Evolutionary conservation across 768 basidiomycete species (phyloP).

Genomic region (Mycena capillaripes): DNA sequence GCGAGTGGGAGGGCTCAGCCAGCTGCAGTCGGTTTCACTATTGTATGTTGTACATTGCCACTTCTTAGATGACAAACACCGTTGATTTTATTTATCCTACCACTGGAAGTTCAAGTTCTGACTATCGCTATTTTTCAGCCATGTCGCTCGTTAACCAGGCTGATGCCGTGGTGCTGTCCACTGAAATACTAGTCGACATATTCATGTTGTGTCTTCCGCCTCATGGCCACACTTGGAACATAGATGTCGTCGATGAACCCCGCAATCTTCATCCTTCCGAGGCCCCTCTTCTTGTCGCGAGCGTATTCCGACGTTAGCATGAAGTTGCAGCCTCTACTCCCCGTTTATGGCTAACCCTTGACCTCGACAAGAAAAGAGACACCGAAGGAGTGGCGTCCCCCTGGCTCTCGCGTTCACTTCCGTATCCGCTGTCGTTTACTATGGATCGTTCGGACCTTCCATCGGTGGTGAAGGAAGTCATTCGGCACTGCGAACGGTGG

Average conservation of each 20-base stretch:
- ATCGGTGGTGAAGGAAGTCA: neutral
- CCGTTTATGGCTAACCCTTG: conserved; percentile 1
- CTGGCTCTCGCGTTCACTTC: neutral
- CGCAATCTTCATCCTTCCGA: neutral
- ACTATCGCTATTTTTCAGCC: too few species aligned
- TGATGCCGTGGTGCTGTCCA: neutral
- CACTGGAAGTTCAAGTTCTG: too few species aligned
- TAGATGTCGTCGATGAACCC: too few species aligned
- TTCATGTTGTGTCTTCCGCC: neutral
- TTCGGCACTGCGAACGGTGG: conserved; percentile 15
- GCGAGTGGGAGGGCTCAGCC: too few species aligned
- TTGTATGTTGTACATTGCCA: too few species aligned
- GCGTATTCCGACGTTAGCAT: conserved; percentile 4
- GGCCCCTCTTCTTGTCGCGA: neutral
- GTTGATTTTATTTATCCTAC: too few species aligned
- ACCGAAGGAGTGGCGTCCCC: neutral
- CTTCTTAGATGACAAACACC: too few species aligned
- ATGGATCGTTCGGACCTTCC: neutral
- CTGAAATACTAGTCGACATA: conserved; percentile 4
- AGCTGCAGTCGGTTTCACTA: too few species aligned
- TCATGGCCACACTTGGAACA: too few species aligned
- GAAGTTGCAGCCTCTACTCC: conserved; percentile 5
- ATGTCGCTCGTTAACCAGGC: neutral
- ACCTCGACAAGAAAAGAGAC: neutral
- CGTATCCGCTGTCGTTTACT: conserved; percentile 4